phyloP scores from a whole-genome alignment of 208 protist genomes.

The Leishmania tropica region DNA sequence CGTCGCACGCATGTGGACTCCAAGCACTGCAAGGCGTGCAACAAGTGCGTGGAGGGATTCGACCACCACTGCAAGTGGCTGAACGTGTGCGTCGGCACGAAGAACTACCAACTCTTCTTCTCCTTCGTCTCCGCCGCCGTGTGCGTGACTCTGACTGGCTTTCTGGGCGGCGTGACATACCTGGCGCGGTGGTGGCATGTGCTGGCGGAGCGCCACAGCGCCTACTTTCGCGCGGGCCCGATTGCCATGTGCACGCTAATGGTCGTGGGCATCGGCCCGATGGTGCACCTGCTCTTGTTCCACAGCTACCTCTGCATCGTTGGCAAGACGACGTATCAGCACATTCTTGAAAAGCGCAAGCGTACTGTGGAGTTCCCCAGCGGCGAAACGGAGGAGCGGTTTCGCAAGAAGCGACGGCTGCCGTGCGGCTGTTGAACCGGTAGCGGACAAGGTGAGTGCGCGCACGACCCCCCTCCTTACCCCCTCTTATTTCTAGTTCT shows the following conservation, averaged over 20 bases:
- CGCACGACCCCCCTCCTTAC: background rate
- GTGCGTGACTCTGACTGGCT: constrained; percentile 28
- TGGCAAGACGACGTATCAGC: constrained; percentile 71
- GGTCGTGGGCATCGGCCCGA: constrained; percentile 39
- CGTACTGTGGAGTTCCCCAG: background rate
- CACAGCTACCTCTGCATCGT: constrained; percentile 62
- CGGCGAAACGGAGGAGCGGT: background rate
- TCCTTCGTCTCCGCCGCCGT: constrained; percentile 46
- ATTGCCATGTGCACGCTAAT: constrained; percentile 55
- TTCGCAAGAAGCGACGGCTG: background rate
- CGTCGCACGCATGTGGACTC: constrained; percentile 52
- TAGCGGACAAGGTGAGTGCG: background rate
- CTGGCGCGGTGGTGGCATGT: constrained; percentile 63
- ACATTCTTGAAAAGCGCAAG: constrained; percentile 62
- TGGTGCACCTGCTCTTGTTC: constrained; percentile 72
- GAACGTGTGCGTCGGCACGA: constrained; percentile 86
- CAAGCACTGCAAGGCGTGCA: constrained; percentile 92
- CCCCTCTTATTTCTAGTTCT: background rate
- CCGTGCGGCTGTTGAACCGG: background rate
- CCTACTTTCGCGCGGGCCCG: constrained; percentile 70
- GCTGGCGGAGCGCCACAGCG: constrained; percentile 36
- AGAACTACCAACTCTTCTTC: constrained; percentile 87
- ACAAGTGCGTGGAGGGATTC: constrained; percentile 87
- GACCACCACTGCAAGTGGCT: constrained; percentile 95
- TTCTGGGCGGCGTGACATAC: constrained; percentile 46